Evolutionary conservation across 345 rosid species (phyloP).

Genomic region (Populus davidiana): DNA sequence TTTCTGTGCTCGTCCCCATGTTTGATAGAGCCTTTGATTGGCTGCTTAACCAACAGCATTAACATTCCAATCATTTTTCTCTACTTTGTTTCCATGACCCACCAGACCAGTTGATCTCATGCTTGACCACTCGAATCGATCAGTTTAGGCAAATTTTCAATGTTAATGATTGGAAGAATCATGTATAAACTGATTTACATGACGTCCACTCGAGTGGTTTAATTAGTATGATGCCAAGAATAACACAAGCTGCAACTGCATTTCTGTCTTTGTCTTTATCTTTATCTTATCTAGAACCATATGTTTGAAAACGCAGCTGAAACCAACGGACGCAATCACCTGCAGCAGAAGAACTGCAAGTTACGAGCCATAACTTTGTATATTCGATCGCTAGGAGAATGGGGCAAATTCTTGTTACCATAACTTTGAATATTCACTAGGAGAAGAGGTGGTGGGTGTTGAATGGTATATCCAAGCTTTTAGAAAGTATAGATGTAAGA

Average conservation of each 20-base stretch:
- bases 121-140: not conserved
- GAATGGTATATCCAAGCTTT: slow-evolving; percentile 51
- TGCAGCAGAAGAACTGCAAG: not conserved
- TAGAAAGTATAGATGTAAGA: slow-evolving; percentile 44
- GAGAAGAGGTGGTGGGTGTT: slow-evolving; percentile 10
- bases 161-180: not conserved
- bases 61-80: slow-evolving; percentile 3
- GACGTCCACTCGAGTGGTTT: no score
- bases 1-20: slow-evolving; percentile 42
- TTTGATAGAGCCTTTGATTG: slow-evolving; percentile 8
- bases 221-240: no score
- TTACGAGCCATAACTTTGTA: not conserved
- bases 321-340: no score
- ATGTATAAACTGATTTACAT: not conserved
- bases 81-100: slow-evolving; percentile 20
- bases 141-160: not conserved
- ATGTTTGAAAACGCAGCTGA: no score
- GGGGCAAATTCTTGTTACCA: slow-evolving; percentile 7
- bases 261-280: no score
- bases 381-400: not conserved
- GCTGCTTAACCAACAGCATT: slow-evolving; percentile 14
- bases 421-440: slow-evolving; percentile 23
- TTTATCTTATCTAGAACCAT: fast-evolving
- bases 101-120: slow-evolving; percentile 19
- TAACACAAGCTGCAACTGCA: no score